phyloP scores from a whole-genome alignment of 1,139 yeast species.

The Trichomonascaceae sp. region DNA sequence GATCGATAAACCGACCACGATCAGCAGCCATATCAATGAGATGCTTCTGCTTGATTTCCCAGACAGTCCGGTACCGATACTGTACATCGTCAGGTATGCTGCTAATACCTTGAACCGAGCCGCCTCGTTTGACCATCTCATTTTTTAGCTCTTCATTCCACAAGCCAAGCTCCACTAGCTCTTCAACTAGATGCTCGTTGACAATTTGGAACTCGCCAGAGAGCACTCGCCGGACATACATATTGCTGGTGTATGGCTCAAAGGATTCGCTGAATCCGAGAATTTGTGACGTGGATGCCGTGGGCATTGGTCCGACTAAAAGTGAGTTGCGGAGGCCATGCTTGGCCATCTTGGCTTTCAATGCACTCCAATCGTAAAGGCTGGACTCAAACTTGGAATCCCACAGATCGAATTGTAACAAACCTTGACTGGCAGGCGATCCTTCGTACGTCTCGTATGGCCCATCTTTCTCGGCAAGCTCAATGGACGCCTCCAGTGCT shows the following conservation, averaged over 20 bases:
- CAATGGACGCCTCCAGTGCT: slow-evolving; percentile 59
- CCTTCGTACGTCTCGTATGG: slow-evolving; percentile 48
- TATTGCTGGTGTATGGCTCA: slow-evolving; percentile 72
- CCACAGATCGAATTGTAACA: slow-evolving; percentile 64
- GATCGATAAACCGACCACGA: slow-evolving; percentile 78
- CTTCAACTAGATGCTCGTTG: slow-evolving; percentile 56
- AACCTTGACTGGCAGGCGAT: slow-evolving; percentile 60
- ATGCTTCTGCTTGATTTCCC: slow-evolving; percentile 73
- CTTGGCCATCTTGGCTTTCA: slow-evolving; percentile 37
- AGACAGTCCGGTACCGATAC: slow-evolving; percentile 68
- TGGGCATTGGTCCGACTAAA: slow-evolving; percentile 75
- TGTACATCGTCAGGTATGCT: slow-evolving; percentile 57
- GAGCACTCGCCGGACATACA: slow-evolving; percentile 60
- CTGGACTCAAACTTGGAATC: slow-evolving; percentile 16
- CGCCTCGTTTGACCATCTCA: slow-evolving; percentile 53
- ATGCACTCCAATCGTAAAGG: slow-evolving; percentile 48
- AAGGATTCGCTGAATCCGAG: slow-evolving; percentile 70
- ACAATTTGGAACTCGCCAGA: slow-evolving; percentile 73
- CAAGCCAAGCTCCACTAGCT: slow-evolving; percentile 53
- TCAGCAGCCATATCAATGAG: slow-evolving; percentile 84
- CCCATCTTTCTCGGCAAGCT: slow-evolving; percentile 46
- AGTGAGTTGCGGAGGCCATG: slow-evolving; percentile 61
- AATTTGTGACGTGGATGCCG: slow-evolving; percentile 78
- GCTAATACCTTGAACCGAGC: slow-evolving; percentile 60
- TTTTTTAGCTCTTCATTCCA: slow-evolving; percentile 63